These are phyloP conservation scores for Crucihimalaya himalaica DNA, from an alignment of 345 rosid genomes.

Conservation along the genomic window DNA sequence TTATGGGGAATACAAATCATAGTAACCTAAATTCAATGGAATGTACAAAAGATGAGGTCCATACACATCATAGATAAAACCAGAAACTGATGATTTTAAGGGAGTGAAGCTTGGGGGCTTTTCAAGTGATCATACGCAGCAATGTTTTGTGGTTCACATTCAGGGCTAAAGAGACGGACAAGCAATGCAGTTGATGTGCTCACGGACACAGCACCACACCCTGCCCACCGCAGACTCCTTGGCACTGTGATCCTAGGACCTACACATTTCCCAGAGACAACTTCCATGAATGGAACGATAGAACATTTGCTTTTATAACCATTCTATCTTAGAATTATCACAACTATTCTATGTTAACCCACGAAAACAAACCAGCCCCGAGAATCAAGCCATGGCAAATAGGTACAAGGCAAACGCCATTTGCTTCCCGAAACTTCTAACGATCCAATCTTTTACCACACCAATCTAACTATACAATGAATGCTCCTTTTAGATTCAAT, in stretches of 20 bases:
- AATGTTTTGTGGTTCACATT: constrained; percentile 94
- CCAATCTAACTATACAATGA: background rate
- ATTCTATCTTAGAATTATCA: background rate
- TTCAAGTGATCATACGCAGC: constrained; percentile 65
- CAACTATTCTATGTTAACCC: background rate
- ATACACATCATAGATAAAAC: constrained; percentile 2
- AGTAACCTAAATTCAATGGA: background rate
- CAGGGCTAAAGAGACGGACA: constrained; percentile 86
- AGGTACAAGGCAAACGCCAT: background rate
- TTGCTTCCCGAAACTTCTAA: background rate
- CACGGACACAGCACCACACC: constrained; percentile 71
- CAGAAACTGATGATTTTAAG: constrained; percentile 13
- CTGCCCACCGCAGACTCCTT: constrained; percentile 71
- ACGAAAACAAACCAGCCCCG: background rate
- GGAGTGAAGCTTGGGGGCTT: constrained; percentile 32
- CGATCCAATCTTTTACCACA: background rate
- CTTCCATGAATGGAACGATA: background rate
- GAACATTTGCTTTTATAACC: background rate
- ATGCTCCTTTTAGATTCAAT: background rate
- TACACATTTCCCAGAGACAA: constrained; percentile 17
- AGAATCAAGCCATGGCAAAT: background rate
- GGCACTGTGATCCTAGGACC: constrained; percentile 48
- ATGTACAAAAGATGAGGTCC: background rate
- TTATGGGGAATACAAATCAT: no score
- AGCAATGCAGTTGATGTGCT: constrained; percentile 69